phyloP scores from a whole-genome alignment of 768 basidiomycete species.

The Amyloporia xantha region DNA sequence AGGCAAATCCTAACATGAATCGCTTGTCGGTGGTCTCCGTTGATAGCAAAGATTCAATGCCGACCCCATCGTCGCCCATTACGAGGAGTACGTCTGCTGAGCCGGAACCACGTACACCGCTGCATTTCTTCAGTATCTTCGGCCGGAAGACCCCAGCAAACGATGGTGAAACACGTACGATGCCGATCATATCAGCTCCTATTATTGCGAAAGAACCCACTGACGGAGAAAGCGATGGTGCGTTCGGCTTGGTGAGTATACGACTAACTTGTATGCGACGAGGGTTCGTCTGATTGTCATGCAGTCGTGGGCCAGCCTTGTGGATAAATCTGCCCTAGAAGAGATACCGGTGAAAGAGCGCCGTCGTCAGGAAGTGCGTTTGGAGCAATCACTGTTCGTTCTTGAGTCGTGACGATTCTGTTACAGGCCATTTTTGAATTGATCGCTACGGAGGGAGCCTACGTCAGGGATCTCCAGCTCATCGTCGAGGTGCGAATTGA shows the following conservation, averaged over 20 bases:
- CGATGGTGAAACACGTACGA: slow-evolving; percentile 37
- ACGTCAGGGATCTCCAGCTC: slow-evolving; percentile 87
- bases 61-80: slow-evolving; percentile 21
- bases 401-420: background rate
- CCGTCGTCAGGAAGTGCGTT: slow-evolving; percentile 75
- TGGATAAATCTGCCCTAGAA: slow-evolving; percentile 77
- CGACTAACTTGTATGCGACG: background rate
- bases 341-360: slow-evolving; percentile 76
- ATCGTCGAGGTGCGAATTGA: slow-evolving; percentile 67
- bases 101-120: slow-evolving; percentile 33
- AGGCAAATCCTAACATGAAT: slow-evolving; percentile 39
- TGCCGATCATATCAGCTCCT: slow-evolving; percentile 63
- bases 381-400: background rate
- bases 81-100: slow-evolving; percentile 20
- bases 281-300: slow-evolving; percentile 1
- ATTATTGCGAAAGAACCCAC: slow-evolving; percentile 29
- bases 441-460: slow-evolving; percentile 83
- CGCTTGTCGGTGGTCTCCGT: slow-evolving; percentile 61
- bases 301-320: slow-evolving; percentile 89
- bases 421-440: slow-evolving; percentile 86
- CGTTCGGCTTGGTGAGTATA: slow-evolving; percentile 58
- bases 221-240: slow-evolving; percentile 44
- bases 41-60: slow-evolving; percentile 27
- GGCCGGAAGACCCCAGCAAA: slow-evolving; percentile 51
- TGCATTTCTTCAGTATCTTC: slow-evolving; percentile 55